phyloP scores from a whole-genome alignment of 225 moss, liverwort and hornwort species.

The Pseudoscleropodium purum region DNA sequence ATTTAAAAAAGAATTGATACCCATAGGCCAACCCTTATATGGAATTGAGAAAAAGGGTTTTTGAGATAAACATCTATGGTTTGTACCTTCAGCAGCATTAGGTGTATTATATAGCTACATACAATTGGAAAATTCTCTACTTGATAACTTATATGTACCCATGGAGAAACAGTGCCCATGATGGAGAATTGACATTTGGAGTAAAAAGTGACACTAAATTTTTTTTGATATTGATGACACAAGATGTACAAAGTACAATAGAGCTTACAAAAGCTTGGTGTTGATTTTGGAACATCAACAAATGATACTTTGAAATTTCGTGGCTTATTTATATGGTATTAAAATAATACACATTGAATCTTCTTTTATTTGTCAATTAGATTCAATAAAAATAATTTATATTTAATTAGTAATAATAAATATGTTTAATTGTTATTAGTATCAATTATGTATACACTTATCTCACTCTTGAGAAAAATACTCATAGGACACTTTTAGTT shows the following conservation, averaged over 20 bases:
- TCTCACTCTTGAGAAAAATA: accelerated
- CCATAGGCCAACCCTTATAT: background rate
- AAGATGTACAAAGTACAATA: background rate
- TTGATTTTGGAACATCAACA: no score
- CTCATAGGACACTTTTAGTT: background rate
- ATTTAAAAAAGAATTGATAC: background rate
- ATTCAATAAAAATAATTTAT: background rate
- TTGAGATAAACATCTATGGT: background rate
- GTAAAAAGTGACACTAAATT: background rate
- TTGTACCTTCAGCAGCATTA: background rate
- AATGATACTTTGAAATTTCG: background rate
- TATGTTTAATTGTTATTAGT: background rate
- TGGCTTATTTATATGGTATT: background rate
- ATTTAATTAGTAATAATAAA: background rate
- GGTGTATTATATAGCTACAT: background rate
- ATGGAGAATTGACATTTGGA: no score
- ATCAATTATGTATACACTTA: background rate
- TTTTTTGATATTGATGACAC: background rate
- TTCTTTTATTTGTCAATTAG: background rate
- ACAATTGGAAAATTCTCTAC: background rate
- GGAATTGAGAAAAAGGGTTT: background rate
- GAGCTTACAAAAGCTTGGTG: background rate
- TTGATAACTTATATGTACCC: no score
- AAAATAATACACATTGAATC: background rate
- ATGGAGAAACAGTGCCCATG: no score